Conservation (phyloP, 768 basidiomycete species). For the Lactarius vividus region DNA sequence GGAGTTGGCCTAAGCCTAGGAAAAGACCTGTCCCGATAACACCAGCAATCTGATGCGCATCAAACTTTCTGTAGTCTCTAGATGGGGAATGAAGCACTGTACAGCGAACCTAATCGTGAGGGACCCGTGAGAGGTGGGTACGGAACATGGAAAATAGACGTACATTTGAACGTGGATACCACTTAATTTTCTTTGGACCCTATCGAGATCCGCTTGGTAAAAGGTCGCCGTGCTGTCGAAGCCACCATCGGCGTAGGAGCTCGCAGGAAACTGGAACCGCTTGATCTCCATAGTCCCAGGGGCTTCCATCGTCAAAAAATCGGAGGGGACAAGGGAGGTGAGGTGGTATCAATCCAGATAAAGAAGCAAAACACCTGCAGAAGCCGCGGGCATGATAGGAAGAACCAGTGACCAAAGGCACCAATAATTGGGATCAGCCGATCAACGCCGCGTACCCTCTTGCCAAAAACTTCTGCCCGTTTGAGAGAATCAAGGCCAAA, state of each 20-base stretch:
- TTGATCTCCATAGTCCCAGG: not conserved
- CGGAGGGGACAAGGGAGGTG: not conserved
- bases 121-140: not conserved
- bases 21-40: conserved; percentile 36
- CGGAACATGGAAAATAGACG: not conserved
- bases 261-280: not conserved
- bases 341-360: too few relatives aligned
- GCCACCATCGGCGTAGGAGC: not conserved
- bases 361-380: not conserved
- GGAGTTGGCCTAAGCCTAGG: conserved; percentile 34
- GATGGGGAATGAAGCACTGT: not conserved
- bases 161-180: conserved; percentile 27
- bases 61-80: not conserved
- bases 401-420: too few relatives aligned
- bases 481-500: not conserved
- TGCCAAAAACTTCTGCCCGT: not conserved
- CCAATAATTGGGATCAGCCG: too few relatives aligned
- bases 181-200: conserved; percentile 20
- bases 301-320: not conserved
- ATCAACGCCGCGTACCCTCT: too few relatives aligned
- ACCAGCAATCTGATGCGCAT: conserved; percentile 30
- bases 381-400: not conserved
- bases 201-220: conserved; percentile 22
- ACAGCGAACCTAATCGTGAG: conserved; percentile 21
- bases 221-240: not conserved